Base-by-base conservation (phyloP, 306 rosid genomes). In the Gynostemma pentaphyllum region DNA sequence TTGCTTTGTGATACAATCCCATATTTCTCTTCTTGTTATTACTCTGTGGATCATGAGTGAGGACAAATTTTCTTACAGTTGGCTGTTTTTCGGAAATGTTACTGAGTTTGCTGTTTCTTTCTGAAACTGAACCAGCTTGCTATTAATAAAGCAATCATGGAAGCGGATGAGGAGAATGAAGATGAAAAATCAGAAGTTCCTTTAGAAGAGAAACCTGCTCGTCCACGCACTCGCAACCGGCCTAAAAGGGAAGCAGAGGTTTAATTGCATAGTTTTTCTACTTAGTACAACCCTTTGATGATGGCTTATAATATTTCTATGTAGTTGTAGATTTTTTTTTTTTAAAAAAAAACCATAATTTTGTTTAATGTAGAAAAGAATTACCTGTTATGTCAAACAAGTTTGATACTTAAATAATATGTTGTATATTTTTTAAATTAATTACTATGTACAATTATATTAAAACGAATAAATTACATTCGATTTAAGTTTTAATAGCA, bases 191-290 rank as follows among this genome's bases (percentile, higher is more conserved):
- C 11, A 19, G 81, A 68, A 40, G 45, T 72, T 62, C 39, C 55
- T 44, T 29, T 61, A 48, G 78, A 79, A 79, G 74, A 83, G 64
- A 78, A 85, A 76, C 76, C 82, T 59, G 75, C 82, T 56, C 79
- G 81, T 70, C 77, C 92, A 42, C 80, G 81, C 8, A 69, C 86
- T 69, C 95, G 92, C 14, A 85, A 88, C 66, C 80, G 98, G 45
- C 96, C 98, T 6, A 91, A 75, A 72, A 88, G 88, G 65, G 95
- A 82, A 71, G 82, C 76, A 47, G 49, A 61, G 49, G 66, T 40
- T 3, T 61, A 61, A 40, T 7, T 21, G 48, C 65, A 1, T 5
- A 21, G 32, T 32, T 32, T 32, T 18, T 37, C 7, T n/a, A n/a
- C n/a, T n/a, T n/a, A n/a, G n/a, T n/a, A n/a, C n/a, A n/a, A n/a